A percentile compares a stretch with the other conserved stretches of the same genome.
Conservation (phyloP, 1,284 basidiomycete genomes). For the Leucoagaricus sp. region DNA sequence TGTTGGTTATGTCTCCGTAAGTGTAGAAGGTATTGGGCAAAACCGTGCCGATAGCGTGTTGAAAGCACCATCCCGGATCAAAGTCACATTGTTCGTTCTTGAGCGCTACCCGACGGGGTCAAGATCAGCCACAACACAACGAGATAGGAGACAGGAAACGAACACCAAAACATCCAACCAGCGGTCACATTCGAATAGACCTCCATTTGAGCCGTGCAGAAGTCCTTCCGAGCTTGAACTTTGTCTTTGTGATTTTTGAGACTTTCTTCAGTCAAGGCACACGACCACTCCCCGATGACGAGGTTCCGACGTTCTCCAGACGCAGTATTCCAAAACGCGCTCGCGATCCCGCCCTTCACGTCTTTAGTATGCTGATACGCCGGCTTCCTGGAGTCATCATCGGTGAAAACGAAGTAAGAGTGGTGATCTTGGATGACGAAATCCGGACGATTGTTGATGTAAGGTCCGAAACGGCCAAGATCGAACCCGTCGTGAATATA, state of each 20-base stretch:
- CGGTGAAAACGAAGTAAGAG: conserved; percentile 70
- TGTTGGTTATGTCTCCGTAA: conserved; percentile 34
- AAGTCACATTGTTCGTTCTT: conserved; percentile 59
- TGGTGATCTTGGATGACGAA: conserved; percentile 81
- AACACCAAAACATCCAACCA: conserved; percentile 79
- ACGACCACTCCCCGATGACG: conserved; percentile 74
- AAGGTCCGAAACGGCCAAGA: conserved; percentile 56
- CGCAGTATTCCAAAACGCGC: conserved; percentile 41
- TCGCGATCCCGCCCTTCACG: conserved; percentile 42
- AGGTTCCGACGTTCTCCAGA: conserved; percentile 54
- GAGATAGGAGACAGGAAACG: conserved; percentile 28
- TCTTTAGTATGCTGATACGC: conserved; percentile 53
- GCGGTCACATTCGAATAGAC: conserved; percentile 61
- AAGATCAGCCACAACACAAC: background rate
- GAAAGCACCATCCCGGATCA: conserved; percentile 72
- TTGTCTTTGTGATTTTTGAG: conserved; percentile 42
- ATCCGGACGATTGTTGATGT: conserved; percentile 55
- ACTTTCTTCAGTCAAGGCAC: conserved; percentile 64
- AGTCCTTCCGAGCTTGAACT: conserved; percentile 48
- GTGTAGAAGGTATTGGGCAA: conserved; percentile 62
- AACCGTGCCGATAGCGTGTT: conserved; percentile 52
- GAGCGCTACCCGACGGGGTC: conserved; percentile 43
- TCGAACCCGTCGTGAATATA: conserved; percentile 81
- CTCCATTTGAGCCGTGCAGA: conserved; percentile 65
- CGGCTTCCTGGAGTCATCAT: conserved; percentile 44